These are phyloP conservation scores for Ogataea saltuana DNA, from an alignment of 805 yeast genomes.

Conservation along the genomic window DNA sequence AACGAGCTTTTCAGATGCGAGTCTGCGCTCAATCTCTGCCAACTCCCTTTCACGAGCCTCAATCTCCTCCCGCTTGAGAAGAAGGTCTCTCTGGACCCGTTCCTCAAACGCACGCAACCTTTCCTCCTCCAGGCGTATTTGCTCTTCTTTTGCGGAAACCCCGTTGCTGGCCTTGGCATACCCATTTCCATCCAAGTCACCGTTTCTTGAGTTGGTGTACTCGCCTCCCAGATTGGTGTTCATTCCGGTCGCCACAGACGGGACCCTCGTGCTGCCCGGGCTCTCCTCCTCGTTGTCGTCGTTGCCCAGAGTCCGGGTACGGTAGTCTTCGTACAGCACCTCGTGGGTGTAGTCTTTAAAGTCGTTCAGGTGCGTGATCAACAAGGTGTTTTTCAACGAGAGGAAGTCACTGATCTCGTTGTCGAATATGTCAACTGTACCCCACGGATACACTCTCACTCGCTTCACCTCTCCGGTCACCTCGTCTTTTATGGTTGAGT, in stretches of 20 bases:
- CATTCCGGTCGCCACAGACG: conserved; percentile 16
- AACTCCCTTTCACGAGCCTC: conserved; percentile 83
- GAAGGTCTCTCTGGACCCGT: conserved; percentile 83
- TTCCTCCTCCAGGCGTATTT: conserved; percentile 85
- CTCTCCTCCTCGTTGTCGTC: conserved; percentile 18
- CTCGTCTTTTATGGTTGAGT: conserved; percentile 39
- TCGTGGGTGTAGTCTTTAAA: conserved; percentile 89
- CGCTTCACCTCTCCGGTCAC: conserved; percentile 41
- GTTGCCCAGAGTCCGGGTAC: conserved; percentile 56
- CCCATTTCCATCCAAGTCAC: conserved; percentile 1
- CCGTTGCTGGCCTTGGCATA: not conserved
- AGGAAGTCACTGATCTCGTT: conserved; percentile 80
- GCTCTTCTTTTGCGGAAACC: conserved; percentile 67
- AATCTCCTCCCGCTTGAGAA: conserved; percentile 78
- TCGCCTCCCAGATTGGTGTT: conserved; percentile 6
- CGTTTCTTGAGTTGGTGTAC: conserved; percentile 3
- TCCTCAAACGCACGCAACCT: conserved; percentile 83
- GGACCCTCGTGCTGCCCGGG: conserved; percentile 12
- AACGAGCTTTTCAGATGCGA: conserved; percentile 28
- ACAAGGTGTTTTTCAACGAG: conserved; percentile 72
- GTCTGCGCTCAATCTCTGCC: conserved; percentile 64
- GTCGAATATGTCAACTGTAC: conserved; percentile 55
- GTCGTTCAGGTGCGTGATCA: conserved; percentile 84
- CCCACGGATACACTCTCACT: conserved; percentile 68
- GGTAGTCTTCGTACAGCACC: conserved; percentile 80